Percentiles rank a stretch among this genome's conserved stretches.
Evolutionary conservation across 2,329 filamentous ascomycete genomes (phyloP).

Genomic region (Pseudogymnoascus sp.): DNA sequence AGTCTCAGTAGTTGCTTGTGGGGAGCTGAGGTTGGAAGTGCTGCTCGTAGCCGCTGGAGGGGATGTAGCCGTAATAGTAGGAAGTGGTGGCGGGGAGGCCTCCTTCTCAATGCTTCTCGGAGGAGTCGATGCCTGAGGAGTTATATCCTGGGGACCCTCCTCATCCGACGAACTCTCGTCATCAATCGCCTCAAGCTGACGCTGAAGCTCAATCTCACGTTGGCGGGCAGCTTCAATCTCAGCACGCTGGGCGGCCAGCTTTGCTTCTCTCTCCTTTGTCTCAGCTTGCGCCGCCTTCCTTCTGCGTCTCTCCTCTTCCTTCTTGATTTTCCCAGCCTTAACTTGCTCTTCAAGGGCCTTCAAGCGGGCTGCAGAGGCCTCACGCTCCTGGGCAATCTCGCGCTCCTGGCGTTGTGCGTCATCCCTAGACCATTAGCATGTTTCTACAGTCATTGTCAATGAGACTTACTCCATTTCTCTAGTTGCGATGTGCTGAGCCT

Average conservation of each 20-base stretch:
- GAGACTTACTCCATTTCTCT: conserved; percentile 72
- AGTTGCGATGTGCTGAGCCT: conserved; percentile 65
- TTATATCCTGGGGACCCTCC: conserved; percentile 64
- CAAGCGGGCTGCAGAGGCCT: conserved; percentile 73
- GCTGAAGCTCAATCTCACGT: conserved; percentile 80
- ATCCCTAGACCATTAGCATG: conserved; percentile 45
- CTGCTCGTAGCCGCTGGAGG: conserved; percentile 44
- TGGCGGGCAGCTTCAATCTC: conserved; percentile 89
- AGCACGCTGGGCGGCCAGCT: conserved; percentile 74
- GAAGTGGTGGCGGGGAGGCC: conserved; percentile 45
- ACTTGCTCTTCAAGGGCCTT: conserved; percentile 91
- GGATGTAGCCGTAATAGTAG: conserved; percentile 36
- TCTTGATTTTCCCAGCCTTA: conserved; percentile 85
- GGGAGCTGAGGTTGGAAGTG: conserved; percentile 37
- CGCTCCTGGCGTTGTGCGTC: conserved; percentile 68
- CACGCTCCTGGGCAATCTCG: conserved; percentile 69
- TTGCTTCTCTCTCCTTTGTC: conserved; percentile 79
- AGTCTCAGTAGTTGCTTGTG: conserved; percentile 62
- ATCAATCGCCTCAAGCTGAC: conserved; percentile 69
- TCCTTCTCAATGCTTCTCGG: conserved; percentile 45
- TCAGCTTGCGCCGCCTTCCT: conserved; percentile 84
- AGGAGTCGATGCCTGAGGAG: conserved; percentile 52
- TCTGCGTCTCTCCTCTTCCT: conserved; percentile 88
- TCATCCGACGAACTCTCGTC: conserved; percentile 76
- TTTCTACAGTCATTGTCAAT: conserved; percentile 1